Evolutionary conservation across 108 stramenopile genomes (phyloP), one percentile per base, ranked within the genome.

Genomic region (Skeletonema grethae): DNA sequence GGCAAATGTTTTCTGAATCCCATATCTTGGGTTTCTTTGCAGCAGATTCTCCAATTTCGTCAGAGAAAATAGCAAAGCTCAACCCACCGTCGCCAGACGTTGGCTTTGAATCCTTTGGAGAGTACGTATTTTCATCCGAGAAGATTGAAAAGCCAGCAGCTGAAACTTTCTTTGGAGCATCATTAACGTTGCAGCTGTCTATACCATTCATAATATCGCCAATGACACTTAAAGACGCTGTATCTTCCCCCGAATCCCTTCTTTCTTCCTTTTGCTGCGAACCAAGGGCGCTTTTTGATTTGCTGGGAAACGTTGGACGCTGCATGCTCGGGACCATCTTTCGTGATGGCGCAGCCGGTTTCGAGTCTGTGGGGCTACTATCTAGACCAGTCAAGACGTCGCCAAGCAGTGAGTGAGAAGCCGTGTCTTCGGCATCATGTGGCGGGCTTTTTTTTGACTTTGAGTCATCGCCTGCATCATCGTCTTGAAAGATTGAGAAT

Each of bases 381-480:
- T 29, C 65, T 7, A 35, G 53, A 32, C 63, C 28, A 12, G 13
- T 30, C 29, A 56, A 28, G n/a, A 53, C 31, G 13, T 73, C 34
- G 8, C 34, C 64, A 24, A 66, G 16, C 30, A 32, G 30, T 8
- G 48, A 64, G 7, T 57, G 9, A 32, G 58, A 64, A 25, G 68
- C 65, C 5, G 64, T 79, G 5, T 60, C 72, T 7, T 38, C 67
- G n/a, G 31, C n/a, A 67, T 20, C 46, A 13, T 48, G 16, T 48
- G 2, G 46, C 7, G 18, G 46, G 0, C n/a, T 6, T 18, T 48
- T 48, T 1, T 48, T 48, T 1, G 46, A 48, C 7, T 48, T 48
- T 48, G 85, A 73, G 31, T 86, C 89, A 41, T 85, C 86, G 34
- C 84, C 88, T 16, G n/a, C n/a, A n/a, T 78, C 89, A 36, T 76